Conservation (phyloP, 2,329 filamentous ascomycete species). For the Ascomycota sp. region DNA sequence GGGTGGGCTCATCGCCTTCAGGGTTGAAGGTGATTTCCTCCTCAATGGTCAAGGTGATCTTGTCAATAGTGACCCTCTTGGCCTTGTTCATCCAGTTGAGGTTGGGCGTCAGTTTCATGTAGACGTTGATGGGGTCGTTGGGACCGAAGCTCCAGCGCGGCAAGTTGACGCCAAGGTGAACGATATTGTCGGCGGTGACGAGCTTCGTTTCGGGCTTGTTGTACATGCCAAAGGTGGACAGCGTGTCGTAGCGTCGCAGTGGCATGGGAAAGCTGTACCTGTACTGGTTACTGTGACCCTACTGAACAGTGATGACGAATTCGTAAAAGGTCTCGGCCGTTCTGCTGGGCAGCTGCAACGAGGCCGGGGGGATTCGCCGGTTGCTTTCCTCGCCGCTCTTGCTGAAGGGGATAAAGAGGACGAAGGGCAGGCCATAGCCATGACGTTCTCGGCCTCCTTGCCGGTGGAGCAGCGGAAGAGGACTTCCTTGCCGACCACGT, state of each 20-base stretch:
- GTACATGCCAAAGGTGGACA: constrained; percentile 99
- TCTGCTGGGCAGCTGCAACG: constrained; percentile 70
- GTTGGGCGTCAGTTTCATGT: constrained; percentile 85
- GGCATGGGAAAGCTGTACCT: constrained; percentile 85
- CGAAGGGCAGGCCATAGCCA: constrained; percentile 91
- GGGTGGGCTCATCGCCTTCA: constrained; percentile 83
- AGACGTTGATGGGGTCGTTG: constrained; percentile 77
- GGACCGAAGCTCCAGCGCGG: constrained; percentile 95
- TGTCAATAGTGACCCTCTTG: constrained; percentile 77
- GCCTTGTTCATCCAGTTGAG: constrained; percentile 81
- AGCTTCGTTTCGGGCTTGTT: constrained; percentile 84
- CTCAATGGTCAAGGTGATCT: constrained; percentile 83
- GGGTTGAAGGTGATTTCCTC: constrained; percentile 99
- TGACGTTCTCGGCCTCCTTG: constrained; percentile 68
- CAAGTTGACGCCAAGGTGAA: constrained; percentile 78
- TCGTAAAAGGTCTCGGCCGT: constrained; percentile 97
- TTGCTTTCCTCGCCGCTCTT: constrained; percentile 79
- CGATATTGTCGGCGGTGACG: constrained; percentile 69
- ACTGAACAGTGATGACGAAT: constrained; percentile 85
- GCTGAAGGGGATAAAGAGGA: constrained; percentile 91
- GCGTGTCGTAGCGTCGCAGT: constrained; percentile 79
- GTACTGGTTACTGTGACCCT: constrained; percentile 68
- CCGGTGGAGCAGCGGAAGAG: constrained; percentile 73
- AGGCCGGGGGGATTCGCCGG: constrained; percentile 76
- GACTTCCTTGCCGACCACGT: constrained; percentile 91